Conservation (phyloP, 495 filamentous ascomycete genomes). For the Lasiosphaeris hirsuta region DNA sequence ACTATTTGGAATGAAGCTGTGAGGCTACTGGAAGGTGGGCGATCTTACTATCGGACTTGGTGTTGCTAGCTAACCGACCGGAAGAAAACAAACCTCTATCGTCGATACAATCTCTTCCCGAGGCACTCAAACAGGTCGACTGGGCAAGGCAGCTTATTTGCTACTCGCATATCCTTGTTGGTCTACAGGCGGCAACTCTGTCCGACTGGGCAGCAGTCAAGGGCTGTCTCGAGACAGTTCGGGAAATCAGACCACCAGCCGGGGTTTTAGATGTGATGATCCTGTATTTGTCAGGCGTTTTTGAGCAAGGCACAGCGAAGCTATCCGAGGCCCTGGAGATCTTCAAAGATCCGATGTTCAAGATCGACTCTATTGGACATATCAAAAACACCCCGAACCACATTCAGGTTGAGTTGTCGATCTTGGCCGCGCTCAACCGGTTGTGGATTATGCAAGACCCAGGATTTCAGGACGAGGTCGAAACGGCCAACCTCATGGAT, state of each 20-base stretch:
- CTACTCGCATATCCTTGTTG: constrained; percentile 47
- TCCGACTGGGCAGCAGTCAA: constrained; percentile 46
- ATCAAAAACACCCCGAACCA: constrained; percentile 40
- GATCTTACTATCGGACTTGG: neutral
- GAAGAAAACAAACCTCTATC: constrained; percentile 31
- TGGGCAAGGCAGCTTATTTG: constrained; percentile 45
- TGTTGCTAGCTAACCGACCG: constrained; percentile 19
- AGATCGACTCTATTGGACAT: constrained; percentile 41
- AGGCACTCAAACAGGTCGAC: constrained; percentile 38
- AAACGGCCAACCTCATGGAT: constrained; percentile 55
- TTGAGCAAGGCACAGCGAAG: constrained; percentile 75
- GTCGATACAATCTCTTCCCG: constrained; percentile 36
- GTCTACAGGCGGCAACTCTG: constrained; percentile 43
- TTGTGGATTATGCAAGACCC: constrained; percentile 76
- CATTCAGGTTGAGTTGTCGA: constrained; percentile 64
- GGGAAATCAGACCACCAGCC: constrained; percentile 27
- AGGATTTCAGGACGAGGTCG: constrained; percentile 44
- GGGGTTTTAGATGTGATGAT: constrained; percentile 39
- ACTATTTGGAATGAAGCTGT: constrained; percentile 42
- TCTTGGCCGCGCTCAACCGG: constrained; percentile 77
- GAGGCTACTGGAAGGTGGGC: constrained; percentile 24
- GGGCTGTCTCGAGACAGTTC: constrained; percentile 38
- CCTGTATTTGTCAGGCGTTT: constrained; percentile 70
- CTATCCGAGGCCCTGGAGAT: constrained; percentile 60
- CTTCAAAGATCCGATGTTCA: constrained; percentile 60